Base-by-base conservation (phyloP, 2,329 filamentous ascomycete genomes). In the Fusarium chaquense region DNA sequence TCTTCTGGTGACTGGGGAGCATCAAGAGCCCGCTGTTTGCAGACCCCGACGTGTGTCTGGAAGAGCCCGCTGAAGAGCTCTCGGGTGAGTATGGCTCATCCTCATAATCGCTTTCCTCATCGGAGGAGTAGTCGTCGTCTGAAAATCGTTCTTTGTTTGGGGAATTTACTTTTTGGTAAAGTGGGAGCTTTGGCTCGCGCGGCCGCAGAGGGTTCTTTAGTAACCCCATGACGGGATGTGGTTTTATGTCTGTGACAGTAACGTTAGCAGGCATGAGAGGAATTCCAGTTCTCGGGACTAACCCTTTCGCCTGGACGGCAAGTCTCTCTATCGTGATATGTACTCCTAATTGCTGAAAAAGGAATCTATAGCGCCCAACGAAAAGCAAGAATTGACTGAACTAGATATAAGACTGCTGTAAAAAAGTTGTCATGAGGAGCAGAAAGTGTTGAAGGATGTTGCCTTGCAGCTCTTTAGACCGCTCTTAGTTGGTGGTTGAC, bases 121-220 rank as follows among this genome's bases (percentile, higher is more conserved):
- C 81, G 55, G 84, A 84, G 11, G 82, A 82, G 38, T 83, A 82
- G 57, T 83, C 81, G 22, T 84, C 82, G 60, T 86, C 82, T 65
- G 86, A 87, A 58, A 80, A 82, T 61, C 82, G 83, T 60, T 88
- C 86, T 71, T 87, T 87, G 22, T 75, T 80, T 3, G 80, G 78
- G 4, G 80, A 73, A 26, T 76, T 71, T 38, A 83, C 58, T 59
- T 82, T 82, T 67, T 85, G 83, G 76, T 88, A 88, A 13, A 87
- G 70, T 22, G 86, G 86, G 30, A 89, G 79, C 65, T 79, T 83
- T 53, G 79, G 76, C 69, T 83, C 81, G 67, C 84, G 83, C 56
- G 82, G 78, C 58, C 84, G 83, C 69, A 86, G 73, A 41, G 81
- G 81, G 62, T 83, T 85, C 46, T 83, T 80, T 57, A 84, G 77